Conservation (phyloP, 2,329 filamentous ascomycete genomes). For the Arthroderma sp. region DNA sequence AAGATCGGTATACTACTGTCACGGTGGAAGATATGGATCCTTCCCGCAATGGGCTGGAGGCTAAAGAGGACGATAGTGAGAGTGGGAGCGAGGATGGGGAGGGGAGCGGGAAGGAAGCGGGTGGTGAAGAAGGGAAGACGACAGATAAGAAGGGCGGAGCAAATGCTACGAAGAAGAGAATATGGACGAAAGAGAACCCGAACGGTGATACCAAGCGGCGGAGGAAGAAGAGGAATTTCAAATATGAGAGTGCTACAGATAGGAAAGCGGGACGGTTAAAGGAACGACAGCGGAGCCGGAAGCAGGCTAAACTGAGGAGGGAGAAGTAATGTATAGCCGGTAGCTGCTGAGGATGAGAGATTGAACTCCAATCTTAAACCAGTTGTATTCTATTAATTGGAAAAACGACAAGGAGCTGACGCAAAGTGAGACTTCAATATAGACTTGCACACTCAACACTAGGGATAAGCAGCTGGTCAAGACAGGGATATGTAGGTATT, state of each 20-base stretch:
- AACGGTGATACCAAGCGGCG: slow-evolving; percentile 42
- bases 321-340: slow-evolving; percentile 14
- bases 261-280: slow-evolving; percentile 50
- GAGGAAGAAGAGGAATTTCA: slow-evolving; percentile 82
- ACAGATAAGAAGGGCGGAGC: slow-evolving; percentile 14
- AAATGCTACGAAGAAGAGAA: slow-evolving; percentile 24
- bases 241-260: slow-evolving; percentile 81
- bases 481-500: slow-evolving; percentile 1
- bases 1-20: slow-evolving; percentile 90
- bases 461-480: neutral
- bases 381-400: neutral
- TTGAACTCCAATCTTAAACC: neutral
- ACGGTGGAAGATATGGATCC: slow-evolving; percentile 82
- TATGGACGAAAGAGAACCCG: slow-evolving; percentile 40
- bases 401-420: neutral
- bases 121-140: neutral
- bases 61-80: slow-evolving; percentile 15
- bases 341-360: neutral
- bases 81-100: slow-evolving; percentile 17
- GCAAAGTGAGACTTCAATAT: neutral
- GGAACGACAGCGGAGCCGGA: slow-evolving; percentile 56
- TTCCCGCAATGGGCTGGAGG: slow-evolving; percentile 53
- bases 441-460: neutral
- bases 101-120: slow-evolving; percentile 20
- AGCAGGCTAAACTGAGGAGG: slow-evolving; percentile 47